These are phyloP conservation scores for Calonectria multiphialidica DNA, from an alignment of 2,329 filamentous ascomycete species.

Conservation along the genomic window DNA sequence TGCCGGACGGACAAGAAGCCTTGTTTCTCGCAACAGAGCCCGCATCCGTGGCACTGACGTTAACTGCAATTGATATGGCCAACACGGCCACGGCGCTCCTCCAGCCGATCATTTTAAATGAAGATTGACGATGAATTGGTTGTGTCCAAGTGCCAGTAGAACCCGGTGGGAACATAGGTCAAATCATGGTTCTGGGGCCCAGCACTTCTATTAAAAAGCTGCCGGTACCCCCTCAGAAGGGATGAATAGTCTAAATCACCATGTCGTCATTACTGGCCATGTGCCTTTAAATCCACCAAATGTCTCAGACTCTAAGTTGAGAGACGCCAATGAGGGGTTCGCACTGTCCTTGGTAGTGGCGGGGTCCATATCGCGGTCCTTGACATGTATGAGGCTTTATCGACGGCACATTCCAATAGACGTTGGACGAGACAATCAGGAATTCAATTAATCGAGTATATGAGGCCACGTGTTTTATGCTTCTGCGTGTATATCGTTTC, in stretches of 20 bases:
- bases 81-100: background rate
- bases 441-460: no score
- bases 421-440: no score
- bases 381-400: background rate
- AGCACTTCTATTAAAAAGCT: background rate
- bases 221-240: background rate
- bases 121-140: no score
- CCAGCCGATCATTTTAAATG: background rate
- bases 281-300: background rate
- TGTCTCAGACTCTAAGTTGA: background rate
- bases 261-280: background rate
- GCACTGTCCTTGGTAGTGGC: background rate
- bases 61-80: background rate
- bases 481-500: no score
- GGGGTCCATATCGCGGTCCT: background rate
- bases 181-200: background rate
- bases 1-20: background rate
- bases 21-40: background rate
- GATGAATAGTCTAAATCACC: background rate
- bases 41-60: background rate
- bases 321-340: background rate
- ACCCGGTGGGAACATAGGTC: background rate
- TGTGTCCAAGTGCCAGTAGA: background rate
- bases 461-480: no score
- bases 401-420: background rate